A percentile compares a stretch with the other conserved stretches of the same genome.
phyloP scores from a whole-genome alignment of 2,329 filamentous ascomycete genomes.

The Diaporthe vexans region DNA sequence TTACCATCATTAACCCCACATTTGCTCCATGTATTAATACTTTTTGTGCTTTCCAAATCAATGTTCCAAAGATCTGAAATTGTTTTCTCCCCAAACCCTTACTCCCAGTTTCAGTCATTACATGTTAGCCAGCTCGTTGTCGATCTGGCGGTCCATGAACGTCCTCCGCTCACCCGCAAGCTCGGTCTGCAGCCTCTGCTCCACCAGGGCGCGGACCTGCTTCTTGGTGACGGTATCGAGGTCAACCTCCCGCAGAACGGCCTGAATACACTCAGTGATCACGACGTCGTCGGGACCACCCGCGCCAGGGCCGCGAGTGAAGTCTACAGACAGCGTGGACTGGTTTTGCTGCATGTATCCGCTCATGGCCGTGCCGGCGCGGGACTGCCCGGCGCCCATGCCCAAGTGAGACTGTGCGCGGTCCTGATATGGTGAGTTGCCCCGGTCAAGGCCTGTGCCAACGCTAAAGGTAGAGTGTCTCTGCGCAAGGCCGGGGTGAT shows the following conservation, averaged over 20 bases:
- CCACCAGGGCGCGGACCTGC: slow-evolving; percentile 90
- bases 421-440: slow-evolving; percentile 72
- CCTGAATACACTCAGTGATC: slow-evolving; percentile 88
- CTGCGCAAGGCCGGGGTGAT: slow-evolving; percentile 61
- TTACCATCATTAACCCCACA: slow-evolving; percentile 29
- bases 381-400: slow-evolving; percentile 53
- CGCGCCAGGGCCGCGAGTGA: slow-evolving; percentile 66
- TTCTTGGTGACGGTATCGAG: slow-evolving; percentile 99
- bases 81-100: neutral
- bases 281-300: slow-evolving; percentile 80
- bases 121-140: slow-evolving; percentile 94
- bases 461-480: slow-evolving; percentile 82
- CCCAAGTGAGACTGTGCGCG: slow-evolving; percentile 67
- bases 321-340: slow-evolving; percentile 70
- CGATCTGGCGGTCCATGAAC: slow-evolving; percentile 94
- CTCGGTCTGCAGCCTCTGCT: slow-evolving; percentile 93
- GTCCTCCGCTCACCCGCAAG: slow-evolving; percentile 86
- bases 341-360: slow-evolving; percentile 62
- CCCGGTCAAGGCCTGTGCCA: slow-evolving; percentile 62
- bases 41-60: slow-evolving; percentile 2
- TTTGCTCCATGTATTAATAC: slow-evolving; percentile 25
- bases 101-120: slow-evolving; percentile 52
- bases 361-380: slow-evolving; percentile 60
- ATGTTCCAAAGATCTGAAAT: neutral
- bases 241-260: slow-evolving; percentile 88